A percentile compares a stretch with the other conserved stretches of the same genome.
These are phyloP conservation scores for Echites panduratus DNA, from an alignment of 257 asterid genomes.

Conservation along the genomic window DNA sequence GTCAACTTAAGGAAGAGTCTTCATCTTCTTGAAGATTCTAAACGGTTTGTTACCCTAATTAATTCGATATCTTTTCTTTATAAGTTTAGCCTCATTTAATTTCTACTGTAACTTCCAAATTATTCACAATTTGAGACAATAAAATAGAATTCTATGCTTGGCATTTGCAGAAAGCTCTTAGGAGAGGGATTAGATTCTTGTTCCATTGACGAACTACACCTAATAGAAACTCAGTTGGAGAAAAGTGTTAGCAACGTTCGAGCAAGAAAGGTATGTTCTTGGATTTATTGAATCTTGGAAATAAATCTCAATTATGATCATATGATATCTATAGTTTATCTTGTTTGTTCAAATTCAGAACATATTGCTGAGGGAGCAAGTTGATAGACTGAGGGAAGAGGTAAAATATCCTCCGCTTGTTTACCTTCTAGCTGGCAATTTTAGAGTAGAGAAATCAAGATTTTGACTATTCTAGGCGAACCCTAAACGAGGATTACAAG, in stretches of 20 bases:
- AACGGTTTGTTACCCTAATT: slow-evolving; percentile 33
- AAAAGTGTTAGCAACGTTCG: slow-evolving; percentile 40
- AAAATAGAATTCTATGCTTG: not conserved
- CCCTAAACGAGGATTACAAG: too few species aligned
- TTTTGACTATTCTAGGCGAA: too few species aligned
- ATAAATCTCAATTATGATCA: not conserved
- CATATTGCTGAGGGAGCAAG: slow-evolving; percentile 27
- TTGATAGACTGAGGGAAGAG: slow-evolving; percentile 39
- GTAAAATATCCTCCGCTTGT: slow-evolving; percentile 15
- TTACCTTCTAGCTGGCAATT: not conserved
- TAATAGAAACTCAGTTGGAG: slow-evolving; percentile 41
- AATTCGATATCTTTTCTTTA: not conserved
- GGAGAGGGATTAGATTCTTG: slow-evolving; percentile 42
- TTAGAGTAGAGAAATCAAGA: too few species aligned
- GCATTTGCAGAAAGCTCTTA: slow-evolving; percentile 34
- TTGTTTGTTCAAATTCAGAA: slow-evolving; percentile 24
- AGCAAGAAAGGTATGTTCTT: slow-evolving; percentile 40
- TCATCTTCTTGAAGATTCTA: slow-evolving; percentile 41
- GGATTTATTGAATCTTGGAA: not conserved
- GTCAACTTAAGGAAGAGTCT: slow-evolving; percentile 26
- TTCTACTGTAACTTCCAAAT: not conserved
- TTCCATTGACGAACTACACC: slow-evolving; percentile 35
- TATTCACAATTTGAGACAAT: too few species aligned
- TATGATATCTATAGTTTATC: too few species aligned
- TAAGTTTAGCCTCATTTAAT: not conserved